Evolutionary conservation across 2,329 filamentous ascomycete species (phyloP).

Genomic region (Xenosphaeropsis pyriputrescens): DNA sequence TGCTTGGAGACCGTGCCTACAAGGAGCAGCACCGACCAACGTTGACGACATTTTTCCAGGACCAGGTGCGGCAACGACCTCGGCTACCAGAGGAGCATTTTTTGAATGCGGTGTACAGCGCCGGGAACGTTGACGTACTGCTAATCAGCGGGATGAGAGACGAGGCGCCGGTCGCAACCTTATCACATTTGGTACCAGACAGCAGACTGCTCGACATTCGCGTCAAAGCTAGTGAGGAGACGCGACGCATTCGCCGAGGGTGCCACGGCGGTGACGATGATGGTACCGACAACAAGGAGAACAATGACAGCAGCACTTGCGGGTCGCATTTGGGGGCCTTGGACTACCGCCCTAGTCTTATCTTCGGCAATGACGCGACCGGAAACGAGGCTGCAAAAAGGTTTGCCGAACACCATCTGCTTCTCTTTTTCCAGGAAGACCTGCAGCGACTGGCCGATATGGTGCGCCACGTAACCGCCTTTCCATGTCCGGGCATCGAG

Average conservation of each 20-base stretch:
- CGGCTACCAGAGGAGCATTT: conserved; percentile 30
- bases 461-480: no score
- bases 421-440: no score
- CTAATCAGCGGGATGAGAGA: no score
- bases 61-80: conserved; percentile 27
- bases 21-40: conserved; percentile 43
- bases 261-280: conserved; percentile 6
- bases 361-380: conserved; percentile 33
- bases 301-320: conserved; percentile 9
- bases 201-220: conserved; percentile 37
- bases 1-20: conserved; percentile 39
- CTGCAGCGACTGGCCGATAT: no score
- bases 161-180: conserved; percentile 34
- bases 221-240: conserved; percentile 25
- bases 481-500: no score
- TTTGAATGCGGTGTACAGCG: no score
- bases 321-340: conserved; percentile 10
- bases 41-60: conserved; percentile 34
- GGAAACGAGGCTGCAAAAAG: conserved; percentile 22
- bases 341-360: conserved; percentile 25
- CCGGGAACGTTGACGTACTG: no score
- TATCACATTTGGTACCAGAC: conserved; percentile 37
- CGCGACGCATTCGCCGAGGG: conserved; percentile 21
- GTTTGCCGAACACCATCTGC: conserved; percentile 31
- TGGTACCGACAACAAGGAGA: conserved; percentile 4